phyloP scores from a whole-genome alignment of 768 basidiomycete genomes.

The Lactarius akahatsu region DNA sequence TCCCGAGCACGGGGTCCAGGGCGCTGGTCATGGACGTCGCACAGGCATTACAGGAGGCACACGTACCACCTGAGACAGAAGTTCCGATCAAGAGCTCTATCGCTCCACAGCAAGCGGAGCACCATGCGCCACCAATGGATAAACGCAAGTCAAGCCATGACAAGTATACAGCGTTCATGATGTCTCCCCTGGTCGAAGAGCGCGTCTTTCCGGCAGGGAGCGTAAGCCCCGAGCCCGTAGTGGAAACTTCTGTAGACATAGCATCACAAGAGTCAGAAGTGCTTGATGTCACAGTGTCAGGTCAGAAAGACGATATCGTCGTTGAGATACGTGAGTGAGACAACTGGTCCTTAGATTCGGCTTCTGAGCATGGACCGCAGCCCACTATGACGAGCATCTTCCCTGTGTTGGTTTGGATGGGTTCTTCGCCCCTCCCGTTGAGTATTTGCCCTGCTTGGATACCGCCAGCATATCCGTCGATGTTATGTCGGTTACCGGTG shows the following conservation, averaged over 20 bases:
- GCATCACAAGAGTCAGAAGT: not conserved
- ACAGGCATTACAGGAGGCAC: conserved; percentile 50
- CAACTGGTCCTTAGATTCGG: conserved; percentile 9
- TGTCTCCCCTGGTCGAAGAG: conserved; percentile 71
- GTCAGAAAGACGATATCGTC: conserved; percentile 6
- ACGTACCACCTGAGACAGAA: conserved; percentile 15
- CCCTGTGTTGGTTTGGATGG: conserved; percentile 50
- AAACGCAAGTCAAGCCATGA: conserved; percentile 68
- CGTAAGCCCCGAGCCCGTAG: not conserved
- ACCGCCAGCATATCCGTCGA: conserved; percentile 70
- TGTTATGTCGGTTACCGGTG: conserved; percentile 57
- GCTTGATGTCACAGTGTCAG: not conserved
- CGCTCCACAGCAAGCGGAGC: conserved; percentile 12
- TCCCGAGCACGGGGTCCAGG: conserved; percentile 66
- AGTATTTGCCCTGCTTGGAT: conserved; percentile 37
- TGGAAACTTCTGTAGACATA: not conserved
- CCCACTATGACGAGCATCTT: conserved; percentile 43
- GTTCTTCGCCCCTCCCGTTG: conserved; percentile 39
- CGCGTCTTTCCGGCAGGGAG: conserved; percentile 48
- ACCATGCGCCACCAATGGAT: conserved; percentile 41
- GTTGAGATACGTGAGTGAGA: conserved; percentile 39
- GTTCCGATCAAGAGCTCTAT: not conserved
- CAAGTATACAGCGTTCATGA: conserved; percentile 56
- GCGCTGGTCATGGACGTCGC: conserved; percentile 80
- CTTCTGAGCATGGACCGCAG: conserved; percentile 9